phyloP scores from a whole-genome alignment of 352 stramenopile genomes.

The Phytophthora chlamydospora region DNA sequence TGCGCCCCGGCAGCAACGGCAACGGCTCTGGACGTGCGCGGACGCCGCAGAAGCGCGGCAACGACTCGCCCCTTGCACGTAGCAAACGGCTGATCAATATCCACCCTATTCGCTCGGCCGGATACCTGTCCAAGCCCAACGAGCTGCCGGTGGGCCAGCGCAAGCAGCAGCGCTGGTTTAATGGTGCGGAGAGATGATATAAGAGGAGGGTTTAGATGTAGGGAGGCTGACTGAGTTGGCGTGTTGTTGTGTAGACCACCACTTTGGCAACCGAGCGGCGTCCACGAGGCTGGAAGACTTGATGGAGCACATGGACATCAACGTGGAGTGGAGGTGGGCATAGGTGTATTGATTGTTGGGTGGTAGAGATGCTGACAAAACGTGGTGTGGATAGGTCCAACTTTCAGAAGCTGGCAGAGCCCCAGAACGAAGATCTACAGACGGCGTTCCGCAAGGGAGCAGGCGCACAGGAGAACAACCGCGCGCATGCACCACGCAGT shows the following conservation, averaged over 20 bases:
- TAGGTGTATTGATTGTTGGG: not conserved
- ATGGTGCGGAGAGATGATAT: conserved; percentile 42
- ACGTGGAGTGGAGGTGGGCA: conserved; percentile 79
- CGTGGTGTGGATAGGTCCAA: conserved; percentile 61
- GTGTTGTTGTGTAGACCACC: conserved; percentile 57
- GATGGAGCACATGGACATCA: conserved; percentile 90
- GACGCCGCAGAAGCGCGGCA: conserved; percentile 68
- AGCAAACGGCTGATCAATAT: conserved; percentile 86
- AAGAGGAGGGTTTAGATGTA: not conserved
- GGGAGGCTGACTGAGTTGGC: not conserved
- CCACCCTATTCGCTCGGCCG: conserved; percentile 68
- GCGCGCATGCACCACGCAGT: conserved; percentile 43
- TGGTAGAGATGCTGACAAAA: not conserved
- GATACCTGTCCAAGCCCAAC: conserved; percentile 72
- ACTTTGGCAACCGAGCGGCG: conserved; percentile 80
- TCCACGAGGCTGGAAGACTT: conserved; percentile 80
- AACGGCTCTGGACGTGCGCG: conserved; percentile 68
- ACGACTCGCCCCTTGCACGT: conserved; percentile 56
- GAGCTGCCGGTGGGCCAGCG: conserved; percentile 67
- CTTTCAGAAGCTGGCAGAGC: conserved; percentile 82
- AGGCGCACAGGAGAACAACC: conserved; percentile 36
- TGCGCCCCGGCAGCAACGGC: conserved; percentile 59
- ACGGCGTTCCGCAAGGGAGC: conserved; percentile 75
- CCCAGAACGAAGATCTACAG: conserved; percentile 76
- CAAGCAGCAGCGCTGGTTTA: conserved; percentile 88